These are phyloP conservation scores for Fraxinus floribunda DNA, from an alignment of 305 asterid genomes.

Conservation along the genomic window DNA sequence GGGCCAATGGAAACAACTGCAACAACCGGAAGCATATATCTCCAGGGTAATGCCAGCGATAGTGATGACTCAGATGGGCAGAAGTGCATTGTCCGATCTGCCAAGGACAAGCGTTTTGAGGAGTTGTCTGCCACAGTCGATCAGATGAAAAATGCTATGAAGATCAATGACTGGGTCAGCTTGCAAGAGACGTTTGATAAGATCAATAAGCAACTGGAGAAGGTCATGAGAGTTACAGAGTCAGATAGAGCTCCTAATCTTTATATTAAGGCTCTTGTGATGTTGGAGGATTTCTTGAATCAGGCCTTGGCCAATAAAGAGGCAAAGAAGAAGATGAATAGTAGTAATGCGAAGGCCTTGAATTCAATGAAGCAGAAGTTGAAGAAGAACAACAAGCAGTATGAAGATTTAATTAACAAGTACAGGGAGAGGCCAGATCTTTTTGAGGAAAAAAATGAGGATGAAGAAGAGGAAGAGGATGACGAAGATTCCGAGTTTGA, in stretches of 20 bases:
- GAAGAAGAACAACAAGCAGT: constrained; percentile 81
- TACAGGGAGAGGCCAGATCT: constrained; percentile 76
- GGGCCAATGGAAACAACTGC: constrained; percentile 32
- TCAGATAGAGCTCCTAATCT: constrained; percentile 65
- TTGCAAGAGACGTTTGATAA: constrained; percentile 90
- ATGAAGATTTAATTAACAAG: constrained; percentile 75
- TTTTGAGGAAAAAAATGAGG: constrained; percentile 58
- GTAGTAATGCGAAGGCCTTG: constrained; percentile 89
- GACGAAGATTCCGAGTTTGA: constrained; percentile 47
- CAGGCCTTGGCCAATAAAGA: constrained; percentile 84
- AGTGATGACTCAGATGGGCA: constrained; percentile 65
- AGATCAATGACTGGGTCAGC: constrained; percentile 91
- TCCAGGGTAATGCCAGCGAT: constrained; percentile 45
- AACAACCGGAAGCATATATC: constrained; percentile 44
- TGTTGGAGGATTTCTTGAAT: constrained; percentile 79
- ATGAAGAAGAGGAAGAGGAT: constrained; percentile 56
- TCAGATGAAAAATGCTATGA: constrained; percentile 91
- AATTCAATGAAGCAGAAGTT: constrained; percentile 93
- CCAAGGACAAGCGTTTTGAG: constrained; percentile 80
- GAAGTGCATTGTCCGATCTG: constrained; percentile 72
- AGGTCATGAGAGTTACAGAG: constrained; percentile 77
- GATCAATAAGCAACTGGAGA: constrained; percentile 85
- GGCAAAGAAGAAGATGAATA: constrained; percentile 96
- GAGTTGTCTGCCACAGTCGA: constrained; percentile 79
- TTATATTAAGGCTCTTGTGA: constrained; percentile 86